Evolutionary conservation across 768 basidiomycete genomes (phyloP).

Genomic region (Thelephora aurantiotincta): DNA sequence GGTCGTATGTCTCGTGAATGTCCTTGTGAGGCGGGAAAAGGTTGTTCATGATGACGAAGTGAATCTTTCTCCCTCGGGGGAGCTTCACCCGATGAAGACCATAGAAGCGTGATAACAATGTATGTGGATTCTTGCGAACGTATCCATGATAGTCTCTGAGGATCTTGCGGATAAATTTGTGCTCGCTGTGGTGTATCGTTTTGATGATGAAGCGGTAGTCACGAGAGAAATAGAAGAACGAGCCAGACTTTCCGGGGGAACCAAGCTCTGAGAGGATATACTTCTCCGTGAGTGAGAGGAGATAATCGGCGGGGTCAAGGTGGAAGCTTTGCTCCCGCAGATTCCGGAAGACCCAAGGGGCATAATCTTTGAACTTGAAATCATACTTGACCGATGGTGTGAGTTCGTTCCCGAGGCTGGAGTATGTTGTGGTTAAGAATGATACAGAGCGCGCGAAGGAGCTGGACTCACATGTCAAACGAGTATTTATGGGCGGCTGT

Average conservation of each 20-base stretch:
- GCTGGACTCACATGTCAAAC: conserved; percentile 77
- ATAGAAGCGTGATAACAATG: conserved; percentile 87
- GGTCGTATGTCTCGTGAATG: conserved; percentile 93
- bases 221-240: conserved; percentile 97
- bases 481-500: conserved; percentile 84
- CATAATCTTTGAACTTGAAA: conserved; percentile 99
- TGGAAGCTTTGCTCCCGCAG: conserved; percentile 90
- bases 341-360: conserved; percentile 94
- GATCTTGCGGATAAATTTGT: conserved; percentile 82
- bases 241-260: conserved; percentile 95
- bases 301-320: conserved; percentile 94
- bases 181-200: conserved; percentile 89
- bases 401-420: conserved; percentile 89
- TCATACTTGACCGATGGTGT: conserved; percentile 97
- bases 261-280: conserved; percentile 98
- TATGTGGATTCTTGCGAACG: conserved; percentile 84
- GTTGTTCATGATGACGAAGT: conserved; percentile 99
- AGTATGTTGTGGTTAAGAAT: conserved; percentile 2
- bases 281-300: conserved; percentile 90
- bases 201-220: conserved; percentile 99
- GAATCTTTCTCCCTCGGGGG: conserved; percentile 86
- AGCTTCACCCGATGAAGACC: conserved; percentile 96
- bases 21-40: conserved; percentile 96
- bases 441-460: not conserved
- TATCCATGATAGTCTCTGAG: conserved; percentile 77